Evolutionary conservation across 495 filamentous ascomycete species (phyloP).

Genomic region (Trypethelium eluteriae): DNA sequence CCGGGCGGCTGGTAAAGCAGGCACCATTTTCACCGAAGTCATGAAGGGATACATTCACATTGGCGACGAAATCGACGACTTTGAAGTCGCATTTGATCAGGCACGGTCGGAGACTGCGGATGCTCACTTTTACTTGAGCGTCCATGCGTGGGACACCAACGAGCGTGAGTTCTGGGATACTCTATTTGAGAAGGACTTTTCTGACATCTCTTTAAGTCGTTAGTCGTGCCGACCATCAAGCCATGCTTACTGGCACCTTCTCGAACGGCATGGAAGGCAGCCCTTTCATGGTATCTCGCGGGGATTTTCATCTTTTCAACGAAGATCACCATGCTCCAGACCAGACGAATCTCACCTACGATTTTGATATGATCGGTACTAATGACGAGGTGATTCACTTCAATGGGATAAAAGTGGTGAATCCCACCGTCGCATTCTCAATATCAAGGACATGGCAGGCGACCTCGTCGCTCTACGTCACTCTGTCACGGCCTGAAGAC

Average conservation of each 20-base stretch:
- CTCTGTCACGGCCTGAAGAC: constrained; percentile 37
- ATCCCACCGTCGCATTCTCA: constrained; percentile 50
- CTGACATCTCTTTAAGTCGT: constrained; percentile 23
- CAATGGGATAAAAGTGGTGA: constrained; percentile 55
- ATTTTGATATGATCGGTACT: constrained; percentile 50
- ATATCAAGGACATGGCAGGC: constrained; percentile 51
- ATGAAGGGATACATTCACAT: constrained; percentile 56
- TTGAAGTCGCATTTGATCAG: constrained; percentile 47
- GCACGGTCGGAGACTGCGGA: constrained; percentile 47
- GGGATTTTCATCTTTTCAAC: constrained; percentile 52
- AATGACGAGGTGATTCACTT: constrained; percentile 48
- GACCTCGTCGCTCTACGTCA: constrained; percentile 57
- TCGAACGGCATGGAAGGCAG: constrained; percentile 49
- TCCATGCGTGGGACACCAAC: constrained; percentile 42
- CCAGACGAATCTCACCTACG: constrained; percentile 52
- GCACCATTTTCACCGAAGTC: constrained; percentile 54
- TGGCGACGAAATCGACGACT: constrained; percentile 45
- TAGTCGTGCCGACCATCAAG: constrained; percentile 42
- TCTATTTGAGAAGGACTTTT: background rate
- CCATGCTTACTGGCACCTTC: constrained; percentile 56
- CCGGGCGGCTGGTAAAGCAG: constrained; percentile 33
- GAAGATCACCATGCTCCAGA: constrained; percentile 47
- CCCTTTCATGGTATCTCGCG: constrained; percentile 54
- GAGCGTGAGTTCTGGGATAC: constrained; percentile 9
- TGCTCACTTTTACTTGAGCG: constrained; percentile 54